A percentile compares a stretch with the other conserved stretches of the same genome.
These are phyloP conservation scores for Puccinia coronata DNA, from an alignment of 1,284 basidiomycete genomes.

Conservation along the genomic window DNA sequence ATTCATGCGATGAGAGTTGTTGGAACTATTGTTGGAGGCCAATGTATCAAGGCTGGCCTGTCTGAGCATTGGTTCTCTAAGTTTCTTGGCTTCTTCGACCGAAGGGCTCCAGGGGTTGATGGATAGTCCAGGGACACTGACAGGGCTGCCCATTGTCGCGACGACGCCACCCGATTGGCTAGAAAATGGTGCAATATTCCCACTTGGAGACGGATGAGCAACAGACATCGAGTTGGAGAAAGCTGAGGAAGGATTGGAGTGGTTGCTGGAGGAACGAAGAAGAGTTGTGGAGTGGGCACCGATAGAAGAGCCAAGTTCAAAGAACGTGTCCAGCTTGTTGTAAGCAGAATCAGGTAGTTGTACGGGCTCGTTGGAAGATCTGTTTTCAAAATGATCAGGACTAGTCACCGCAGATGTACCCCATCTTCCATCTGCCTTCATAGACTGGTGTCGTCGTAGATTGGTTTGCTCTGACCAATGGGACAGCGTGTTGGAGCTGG, in stretches of 20 bases:
- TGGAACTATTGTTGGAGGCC: slow-evolving; percentile 21
- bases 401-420: slow-evolving; percentile 7
- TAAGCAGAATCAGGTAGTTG: background rate
- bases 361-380: background rate
- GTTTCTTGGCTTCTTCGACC: slow-evolving; percentile 44
- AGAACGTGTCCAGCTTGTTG: slow-evolving; percentile 24
- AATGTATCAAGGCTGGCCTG: slow-evolving; percentile 43
- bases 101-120: slow-evolving; percentile 48
- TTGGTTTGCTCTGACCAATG: slow-evolving; percentile 36
- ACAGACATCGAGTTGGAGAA: slow-evolving; percentile 14
- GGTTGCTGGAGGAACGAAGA: slow-evolving; percentile 29
- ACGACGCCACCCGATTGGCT: slow-evolving; percentile 11
- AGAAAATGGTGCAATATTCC: background rate
- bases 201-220: slow-evolving; percentile 8
- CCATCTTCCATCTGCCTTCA: slow-evolving; percentile 38
- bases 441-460: slow-evolving; percentile 39
- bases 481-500: slow-evolving; percentile 25
- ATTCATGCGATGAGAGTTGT: slow-evolving; percentile 6
- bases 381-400: background rate
- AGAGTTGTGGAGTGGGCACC: slow-evolving; percentile 4
- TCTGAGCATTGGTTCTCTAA: slow-evolving; percentile 43
- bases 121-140: slow-evolving; percentile 30
- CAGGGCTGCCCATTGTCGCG: slow-evolving; percentile 27
- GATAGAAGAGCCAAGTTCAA: background rate
- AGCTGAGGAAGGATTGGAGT: slow-evolving; percentile 24